phyloP scores from a whole-genome alignment of 495 filamentous ascomycete species.

The Echria macrotheca region DNA sequence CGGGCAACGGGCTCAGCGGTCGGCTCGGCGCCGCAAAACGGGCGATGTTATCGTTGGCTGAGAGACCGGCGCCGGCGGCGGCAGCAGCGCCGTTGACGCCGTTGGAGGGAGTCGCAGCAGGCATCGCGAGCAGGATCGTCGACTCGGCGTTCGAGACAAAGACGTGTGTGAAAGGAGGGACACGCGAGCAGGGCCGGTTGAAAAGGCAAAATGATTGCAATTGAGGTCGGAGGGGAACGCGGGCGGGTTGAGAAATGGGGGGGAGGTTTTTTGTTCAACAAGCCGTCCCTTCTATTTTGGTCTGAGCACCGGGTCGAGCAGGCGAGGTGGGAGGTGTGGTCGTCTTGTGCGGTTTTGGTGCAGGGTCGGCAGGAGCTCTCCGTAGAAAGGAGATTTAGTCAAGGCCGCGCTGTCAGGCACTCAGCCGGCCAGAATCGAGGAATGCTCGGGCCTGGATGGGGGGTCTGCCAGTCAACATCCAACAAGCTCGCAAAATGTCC shows the following conservation, averaged over 20 bases:
- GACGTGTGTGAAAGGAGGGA: constrained; percentile 2
- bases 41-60: constrained; percentile 97
- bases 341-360: neutral
- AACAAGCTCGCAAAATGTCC: constrained; percentile 28
- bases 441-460: constrained; percentile 31
- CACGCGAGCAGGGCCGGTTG: constrained; percentile 8
- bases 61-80: constrained; percentile 38
- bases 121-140: constrained; percentile 32
- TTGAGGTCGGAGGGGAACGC: constrained; percentile 8
- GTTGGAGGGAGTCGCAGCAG: constrained; percentile 37
- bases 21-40: constrained; percentile 92
- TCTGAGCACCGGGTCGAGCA: constrained; percentile 3
- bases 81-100: constrained; percentile 27
- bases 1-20: constrained; percentile 75
- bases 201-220: constrained; percentile 8
- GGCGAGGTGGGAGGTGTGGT: neutral
- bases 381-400: neutral
- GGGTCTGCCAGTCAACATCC: constrained; percentile 25
- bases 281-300: constrained; percentile 16
- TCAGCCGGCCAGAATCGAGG: too few relatives aligned
- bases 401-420: constrained; percentile 5
- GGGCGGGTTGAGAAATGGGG: constrained; percentile 17
- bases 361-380: constrained; percentile 2
- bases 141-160: constrained; percentile 4
- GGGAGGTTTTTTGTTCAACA: constrained; percentile 23